A percentile compares a stretch with the other conserved stretches of the same genome.
Evolutionary conservation across 2,329 filamentous ascomycete genomes (phyloP).

Genomic region (Orbilia quercus): DNA sequence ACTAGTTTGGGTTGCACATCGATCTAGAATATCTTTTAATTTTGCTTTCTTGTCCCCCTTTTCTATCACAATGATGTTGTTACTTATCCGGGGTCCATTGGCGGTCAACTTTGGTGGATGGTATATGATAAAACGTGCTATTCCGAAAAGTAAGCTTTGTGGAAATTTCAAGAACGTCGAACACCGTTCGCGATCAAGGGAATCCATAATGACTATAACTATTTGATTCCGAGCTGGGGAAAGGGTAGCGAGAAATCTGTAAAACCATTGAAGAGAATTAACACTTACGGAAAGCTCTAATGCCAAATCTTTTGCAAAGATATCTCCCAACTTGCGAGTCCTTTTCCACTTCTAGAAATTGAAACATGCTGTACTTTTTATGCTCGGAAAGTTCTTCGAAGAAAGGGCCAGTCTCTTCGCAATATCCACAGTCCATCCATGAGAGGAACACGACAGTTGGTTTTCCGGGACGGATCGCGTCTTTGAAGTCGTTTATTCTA

Average conservation of each 20-base stretch:
- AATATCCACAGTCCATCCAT: constrained; percentile 29
- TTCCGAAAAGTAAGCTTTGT: too few species aligned
- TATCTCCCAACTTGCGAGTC: constrained; percentile 16
- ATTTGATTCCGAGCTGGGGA: too few species aligned
- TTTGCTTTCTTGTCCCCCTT: constrained; percentile 21
- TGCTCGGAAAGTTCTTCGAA: constrained; percentile 26
- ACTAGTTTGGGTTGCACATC: not conserved
- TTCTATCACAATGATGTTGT: constrained; percentile 16
- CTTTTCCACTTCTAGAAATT: constrained; percentile 22
- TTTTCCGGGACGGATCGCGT: not conserved
- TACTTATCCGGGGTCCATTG: not conserved
- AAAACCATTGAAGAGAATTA: not conserved
- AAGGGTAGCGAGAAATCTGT: not conserved
- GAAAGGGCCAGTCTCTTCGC: constrained; percentile 24
- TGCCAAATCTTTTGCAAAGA: constrained; percentile 11
- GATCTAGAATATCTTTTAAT: constrained; percentile 3
- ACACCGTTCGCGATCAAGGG: not conserved
- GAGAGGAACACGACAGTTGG: constrained; percentile 19
- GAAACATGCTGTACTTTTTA: constrained; percentile 7
- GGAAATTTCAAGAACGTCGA: too few species aligned
- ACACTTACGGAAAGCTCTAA: constrained; percentile 32
- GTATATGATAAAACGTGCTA: constrained; percentile 32
- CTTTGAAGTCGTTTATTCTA: constrained; percentile 7
- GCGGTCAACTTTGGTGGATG: constrained; percentile 7
- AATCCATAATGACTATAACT: too few species aligned